Evolutionary conservation across 768 basidiomycete species (phyloP), one percentile per base, ranked within the genome.

Genomic region (Scleroderma citrinum): DNA sequence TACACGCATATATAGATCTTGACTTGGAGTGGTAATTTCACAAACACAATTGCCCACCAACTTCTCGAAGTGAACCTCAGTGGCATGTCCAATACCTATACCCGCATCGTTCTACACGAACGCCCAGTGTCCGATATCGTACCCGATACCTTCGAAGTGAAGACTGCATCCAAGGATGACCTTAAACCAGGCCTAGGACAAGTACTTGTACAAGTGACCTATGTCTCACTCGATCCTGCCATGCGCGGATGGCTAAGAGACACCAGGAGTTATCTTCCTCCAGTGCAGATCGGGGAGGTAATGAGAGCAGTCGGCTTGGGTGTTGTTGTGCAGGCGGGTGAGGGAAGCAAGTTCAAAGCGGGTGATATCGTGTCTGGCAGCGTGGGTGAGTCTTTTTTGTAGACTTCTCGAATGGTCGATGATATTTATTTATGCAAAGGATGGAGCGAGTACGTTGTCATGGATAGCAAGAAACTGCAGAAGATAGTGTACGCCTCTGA

Each of bases 181-280:
- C 70, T 88, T 45, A 75, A 76, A 58, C 74, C 82, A 6, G 75
- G 74, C 1, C 53, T 65, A 17, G 65, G 69, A 20, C 74, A 86
- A 53, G 81, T 82, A 7, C 71, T 94, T 40, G 80, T 97, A n/a
- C 77, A 81, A 62, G 81, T 87, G 50, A 81, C 83, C 41, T 93
- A 84, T 73, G 60, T 92, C 29, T 83, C 82, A 30, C 64, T 96
- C 55, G 93, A 96, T 59, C 92, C 93, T 17, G 89, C 91, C 0
- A 91, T 92, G 89, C 77, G 92, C 8, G 81, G 80, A 12, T 96
- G 87, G 76, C 60, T 98, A 44, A 79, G 77, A 52, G 86, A 90
- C 61, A 62, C 60, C 14, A 74, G 92, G 40, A 83, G 80, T 56
- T 91, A 92, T 60, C 43, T 87, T 14, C 78, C 78, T 13, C 87